These are phyloP conservation scores for Termitomyces sp. DNA, from an alignment of 768 basidiomycete genomes.

Conservation along the genomic window DNA sequence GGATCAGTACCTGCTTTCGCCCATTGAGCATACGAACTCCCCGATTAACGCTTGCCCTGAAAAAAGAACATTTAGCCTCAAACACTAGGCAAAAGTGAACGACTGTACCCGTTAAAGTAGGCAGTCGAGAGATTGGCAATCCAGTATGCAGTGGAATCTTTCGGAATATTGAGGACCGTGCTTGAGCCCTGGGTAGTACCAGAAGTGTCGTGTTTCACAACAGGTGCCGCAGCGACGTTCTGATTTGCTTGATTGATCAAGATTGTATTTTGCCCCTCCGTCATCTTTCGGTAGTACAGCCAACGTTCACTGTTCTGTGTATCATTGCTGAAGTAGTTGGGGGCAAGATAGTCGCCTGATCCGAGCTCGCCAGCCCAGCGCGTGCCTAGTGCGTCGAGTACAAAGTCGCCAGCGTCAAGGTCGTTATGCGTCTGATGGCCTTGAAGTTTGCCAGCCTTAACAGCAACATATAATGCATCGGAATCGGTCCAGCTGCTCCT, in stretches of 20 bases:
- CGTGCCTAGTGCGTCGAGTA: slow-evolving; percentile 87
- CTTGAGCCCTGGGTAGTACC: slow-evolving; percentile 79
- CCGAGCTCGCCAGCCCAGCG: slow-evolving; percentile 97
- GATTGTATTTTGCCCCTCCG: slow-evolving; percentile 96
- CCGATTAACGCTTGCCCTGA: slow-evolving; percentile 70
- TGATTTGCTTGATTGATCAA: slow-evolving; percentile 77
- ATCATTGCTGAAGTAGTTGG: slow-evolving; percentile 76
- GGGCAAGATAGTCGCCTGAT: slow-evolving; percentile 73
- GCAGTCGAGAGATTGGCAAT: slow-evolving; percentile 74
- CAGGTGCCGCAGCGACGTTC: slow-evolving; percentile 65
- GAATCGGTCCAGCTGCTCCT: slow-evolving; percentile 90
- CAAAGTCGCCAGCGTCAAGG: slow-evolving; percentile 93
- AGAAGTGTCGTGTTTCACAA: slow-evolving; percentile 43
- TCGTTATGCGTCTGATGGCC: slow-evolving; percentile 95
- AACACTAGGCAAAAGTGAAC: slow-evolving; percentile 12
- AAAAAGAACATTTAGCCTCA: slow-evolving; percentile 2
- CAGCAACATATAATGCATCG: slow-evolving; percentile 78
- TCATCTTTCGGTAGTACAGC: slow-evolving; percentile 94
- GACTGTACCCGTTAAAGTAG: slow-evolving; percentile 65
- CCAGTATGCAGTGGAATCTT: slow-evolving; percentile 77
- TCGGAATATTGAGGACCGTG: slow-evolving; percentile 64
- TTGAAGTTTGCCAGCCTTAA: slow-evolving; percentile 80
- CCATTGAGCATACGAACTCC: slow-evolving; percentile 82
- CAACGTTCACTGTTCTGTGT: slow-evolving; percentile 69
- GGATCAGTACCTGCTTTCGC: slow-evolving; percentile 85